Percentiles rank a stretch among this genome's conserved stretches.
Conservation (phyloP, 305 asterid species). For the Solanum hybrid region DNA sequence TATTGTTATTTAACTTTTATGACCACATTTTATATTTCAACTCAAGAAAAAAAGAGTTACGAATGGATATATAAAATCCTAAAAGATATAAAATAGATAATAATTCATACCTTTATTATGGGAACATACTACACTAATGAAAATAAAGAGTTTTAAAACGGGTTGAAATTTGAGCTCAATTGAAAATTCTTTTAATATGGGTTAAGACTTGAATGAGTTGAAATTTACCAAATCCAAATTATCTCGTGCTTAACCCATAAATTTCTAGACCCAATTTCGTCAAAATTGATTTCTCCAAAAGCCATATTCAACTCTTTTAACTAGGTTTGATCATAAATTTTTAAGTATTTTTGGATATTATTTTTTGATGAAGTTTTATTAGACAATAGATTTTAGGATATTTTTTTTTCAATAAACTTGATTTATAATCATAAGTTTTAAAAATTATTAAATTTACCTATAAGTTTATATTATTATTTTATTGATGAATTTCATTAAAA, state of each 20-base stretch:
- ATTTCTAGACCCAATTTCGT: not conserved
- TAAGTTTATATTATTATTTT: too few species aligned
- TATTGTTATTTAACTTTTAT: too few species aligned
- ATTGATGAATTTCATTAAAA: too few species aligned
- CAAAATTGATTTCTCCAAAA: not conserved
- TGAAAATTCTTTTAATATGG: not conserved
- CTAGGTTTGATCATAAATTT: not conserved
- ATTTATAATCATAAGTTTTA: too few species aligned
- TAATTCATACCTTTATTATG: too few species aligned
- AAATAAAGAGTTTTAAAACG: too few species aligned
- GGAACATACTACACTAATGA: too few species aligned
- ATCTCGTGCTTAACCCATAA: not conserved
- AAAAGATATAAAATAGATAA: not conserved
- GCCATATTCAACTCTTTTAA: not conserved
- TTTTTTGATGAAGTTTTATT: not conserved
- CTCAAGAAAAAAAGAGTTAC: not conserved
- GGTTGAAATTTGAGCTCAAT: not conserved
- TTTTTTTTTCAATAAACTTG: too few species aligned
- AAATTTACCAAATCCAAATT: not conserved
- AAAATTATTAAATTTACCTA: too few species aligned
- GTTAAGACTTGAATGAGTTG: not conserved
- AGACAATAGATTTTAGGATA: too few species aligned
- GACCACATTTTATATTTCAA: not conserved
- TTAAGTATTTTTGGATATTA: not conserved
- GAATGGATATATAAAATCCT: too few species aligned